Evolutionary conservation across 129 eudicot species (phyloP), one percentile per base, ranked within the genome.

Genomic region (Rutidosis leptorrhynchoides): DNA sequence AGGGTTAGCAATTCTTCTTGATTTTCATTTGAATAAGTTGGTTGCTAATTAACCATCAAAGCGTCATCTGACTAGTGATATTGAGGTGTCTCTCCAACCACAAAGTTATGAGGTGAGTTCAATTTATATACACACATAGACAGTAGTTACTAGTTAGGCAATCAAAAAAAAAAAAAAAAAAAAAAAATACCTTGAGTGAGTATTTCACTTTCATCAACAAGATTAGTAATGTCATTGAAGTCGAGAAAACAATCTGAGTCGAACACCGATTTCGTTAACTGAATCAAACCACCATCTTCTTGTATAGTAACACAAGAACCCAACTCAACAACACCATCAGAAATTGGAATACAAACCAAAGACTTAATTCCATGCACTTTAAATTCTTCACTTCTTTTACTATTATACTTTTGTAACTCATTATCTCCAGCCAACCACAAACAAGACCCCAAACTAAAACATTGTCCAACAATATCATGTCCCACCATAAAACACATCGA

Each of bases 341-440:
- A 32, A 64, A 83, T 81, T 0, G 90, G 70, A 37, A 84, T 63
- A 62, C 85, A 84, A 78, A 84, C 83, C 46, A 80, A 71, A 0
- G 83, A 78, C 25, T 69, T 62, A 9, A 84, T 68, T 20, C 90
- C 86, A 59, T 68, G 83, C 0, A 58, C 49, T 15, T 81, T 71
- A 32, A 83, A 86, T 71, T 84, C 86, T 75, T 75, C 81, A 10
- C 81, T 73, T 59, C 90, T 79, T 52, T 72, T 74, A 53, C 65
- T 78, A 16, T 68, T 30, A 19, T 55, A 76, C 22, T 62, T 63
- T 53, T 66, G 65, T 1, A 81, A 60, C 40, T 71, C 80, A n/a
- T 60, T 61, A 3, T 74, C 75, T 0, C 77, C 77, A 0, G 62
- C 72, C 71, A 84, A 48, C 90, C 90, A 81, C 2, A 63, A 22